Percentiles rank a stretch among this genome's conserved stretches.
Evolutionary conservation across 805 yeast genomes (phyloP).

Genomic region (Candida oleophila): DNA sequence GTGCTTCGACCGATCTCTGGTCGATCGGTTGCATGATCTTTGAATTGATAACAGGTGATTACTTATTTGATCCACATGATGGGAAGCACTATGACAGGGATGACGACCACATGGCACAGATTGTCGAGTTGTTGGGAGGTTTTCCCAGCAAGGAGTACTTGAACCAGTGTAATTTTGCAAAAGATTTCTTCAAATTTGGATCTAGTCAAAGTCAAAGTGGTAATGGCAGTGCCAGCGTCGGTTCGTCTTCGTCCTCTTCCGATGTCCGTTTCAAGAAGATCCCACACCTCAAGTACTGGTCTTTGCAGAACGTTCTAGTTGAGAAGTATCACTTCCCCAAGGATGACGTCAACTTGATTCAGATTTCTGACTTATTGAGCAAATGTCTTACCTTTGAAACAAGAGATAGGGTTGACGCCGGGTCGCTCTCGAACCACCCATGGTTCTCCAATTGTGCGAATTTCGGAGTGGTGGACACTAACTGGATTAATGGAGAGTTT

Average conservation of each 20-base stretch:
- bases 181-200: conserved; percentile 37
- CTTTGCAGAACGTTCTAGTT: conserved; percentile 45
- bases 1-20: conserved; percentile 63
- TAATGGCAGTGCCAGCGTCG: conserved; percentile 12
- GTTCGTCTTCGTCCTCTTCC: conserved; percentile 3
- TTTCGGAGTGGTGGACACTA: not conserved
- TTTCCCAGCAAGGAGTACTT: conserved; percentile 41
- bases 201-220: conserved; percentile 3
- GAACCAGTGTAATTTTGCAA: conserved; percentile 35
- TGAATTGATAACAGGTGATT: conserved; percentile 62
- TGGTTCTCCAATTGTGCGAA: conserved; percentile 35
- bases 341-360: conserved; percentile 25
- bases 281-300: conserved; percentile 50
- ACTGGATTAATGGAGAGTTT: not conserved
- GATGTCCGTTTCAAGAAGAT: conserved; percentile 42
- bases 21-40: conserved; percentile 57
- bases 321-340: conserved; percentile 48
- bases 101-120: conserved; percentile 65
- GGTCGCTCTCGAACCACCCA: conserved; percentile 51
- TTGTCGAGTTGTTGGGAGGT: conserved; percentile 50
- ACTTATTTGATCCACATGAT: conserved; percentile 57
- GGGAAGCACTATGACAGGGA: conserved; percentile 49
- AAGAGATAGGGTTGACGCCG: conserved; percentile 51
- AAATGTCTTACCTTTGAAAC: conserved; percentile 53
- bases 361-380: conserved; percentile 46